Evolutionary conservation across 2,329 filamentous ascomycete genomes (phyloP), one percentile per base, ranked within the genome.

Genomic region (Pleoardoris graminearum): DNA sequence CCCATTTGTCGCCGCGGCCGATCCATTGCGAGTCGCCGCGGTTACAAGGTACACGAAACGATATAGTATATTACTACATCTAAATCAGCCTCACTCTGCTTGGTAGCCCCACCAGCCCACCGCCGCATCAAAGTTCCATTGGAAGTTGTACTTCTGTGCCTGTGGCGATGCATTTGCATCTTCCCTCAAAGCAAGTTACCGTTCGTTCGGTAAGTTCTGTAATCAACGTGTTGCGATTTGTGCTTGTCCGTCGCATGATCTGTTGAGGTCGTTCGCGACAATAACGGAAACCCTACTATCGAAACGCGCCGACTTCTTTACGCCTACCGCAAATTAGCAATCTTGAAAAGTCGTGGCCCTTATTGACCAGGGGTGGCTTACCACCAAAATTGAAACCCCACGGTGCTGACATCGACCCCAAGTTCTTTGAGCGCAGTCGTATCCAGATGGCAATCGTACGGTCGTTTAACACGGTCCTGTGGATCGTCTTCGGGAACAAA

Each of bases 361-460:
- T 32, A 22, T 7, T 39, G 6, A 39, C 22, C 5, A 17, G 33
- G n/a, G 21, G 17, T 10, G 19, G 16, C 71, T 58, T 56, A 74
- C 91, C 91, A 96, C 91, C 91, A 96, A 14, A 80, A 85, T 39
- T 78, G 78, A 70, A 96, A 96, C 62, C 91, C 83, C 65, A 86
- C 82, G 0, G 90, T 90, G 39, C 82, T 78, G 50, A 93, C 84
- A 66, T 89, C 82, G 57, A 96, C 89, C 0, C 85, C 90, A 55
- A 96, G 69, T 12, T 90, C 84, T 70, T 83, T 83, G 58, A 96
- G 75, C 33, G 79, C 84, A 72, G 82, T 83, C 7, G 89, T 96
- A 64, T 89, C 91, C 39, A 97, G 77, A 73, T 96, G 91, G 63
- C 89, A 93, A 74, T 96, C 91, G 68, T 90, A 96, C 11, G 92